These are phyloP conservation scores for Mucor indicus DNA, from an alignment of 371 early-diverging fungal species.

Conservation along the genomic window DNA sequence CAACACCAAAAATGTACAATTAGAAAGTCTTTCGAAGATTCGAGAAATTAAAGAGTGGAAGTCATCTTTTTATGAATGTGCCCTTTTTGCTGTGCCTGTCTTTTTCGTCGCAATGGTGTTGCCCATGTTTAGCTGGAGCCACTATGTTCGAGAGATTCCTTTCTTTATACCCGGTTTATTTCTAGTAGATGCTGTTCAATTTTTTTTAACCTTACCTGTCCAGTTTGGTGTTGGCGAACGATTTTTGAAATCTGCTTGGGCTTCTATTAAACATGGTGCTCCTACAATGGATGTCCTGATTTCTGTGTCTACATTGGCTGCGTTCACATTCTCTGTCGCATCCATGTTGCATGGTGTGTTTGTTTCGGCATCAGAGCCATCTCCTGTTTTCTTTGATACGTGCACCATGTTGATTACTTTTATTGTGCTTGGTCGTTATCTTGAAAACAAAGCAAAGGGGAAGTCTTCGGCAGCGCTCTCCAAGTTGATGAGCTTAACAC, in stretches of 20 bases:
- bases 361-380: slow-evolving; percentile 25
- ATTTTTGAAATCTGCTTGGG: slow-evolving; percentile 78
- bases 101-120: slow-evolving; percentile 83
- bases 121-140: slow-evolving; percentile 60
- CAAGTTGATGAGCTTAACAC: slow-evolving; percentile 83
- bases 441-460: slow-evolving; percentile 94
- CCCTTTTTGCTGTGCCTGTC: slow-evolving; percentile 79
- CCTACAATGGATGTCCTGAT: slow-evolving; percentile 98
- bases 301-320: slow-evolving; percentile 79
- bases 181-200: slow-evolving; percentile 54
- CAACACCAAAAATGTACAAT: slow-evolving; percentile 62
- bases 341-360: slow-evolving; percentile 44
- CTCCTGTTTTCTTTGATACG: slow-evolving; percentile 92
- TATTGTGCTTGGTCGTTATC: slow-evolving; percentile 84
- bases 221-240: slow-evolving; percentile 85
- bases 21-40: slow-evolving; percentile 85
- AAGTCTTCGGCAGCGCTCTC: slow-evolving; percentile 87
- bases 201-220: slow-evolving; percentile 80
- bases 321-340: slow-evolving; percentile 73
- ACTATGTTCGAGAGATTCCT: slow-evolving; percentile 44
- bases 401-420: slow-evolving; percentile 88
- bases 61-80: slow-evolving; percentile 54
- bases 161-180: slow-evolving; percentile 60
- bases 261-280: slow-evolving; percentile 73
- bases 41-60: slow-evolving; percentile 87